Conservation (phyloP, 768 basidiomycete species). For the Galerina sulciceps region DNA sequence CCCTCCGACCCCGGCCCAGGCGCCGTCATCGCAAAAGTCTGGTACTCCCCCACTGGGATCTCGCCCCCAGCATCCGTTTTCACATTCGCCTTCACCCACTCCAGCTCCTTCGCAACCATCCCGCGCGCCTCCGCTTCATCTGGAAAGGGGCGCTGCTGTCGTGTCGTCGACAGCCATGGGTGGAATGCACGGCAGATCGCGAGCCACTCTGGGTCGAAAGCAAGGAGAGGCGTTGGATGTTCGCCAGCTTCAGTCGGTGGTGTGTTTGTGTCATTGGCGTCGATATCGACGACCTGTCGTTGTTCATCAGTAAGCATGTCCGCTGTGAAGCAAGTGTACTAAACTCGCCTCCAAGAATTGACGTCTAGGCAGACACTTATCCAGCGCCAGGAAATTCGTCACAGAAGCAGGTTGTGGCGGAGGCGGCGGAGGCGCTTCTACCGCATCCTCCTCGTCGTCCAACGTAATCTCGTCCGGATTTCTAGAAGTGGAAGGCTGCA, state of each 20-base stretch:
- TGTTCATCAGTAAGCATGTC: not conserved
- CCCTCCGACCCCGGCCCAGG: conserved; percentile 52
- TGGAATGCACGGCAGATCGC: conserved; percentile 90
- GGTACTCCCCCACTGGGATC: conserved; percentile 56
- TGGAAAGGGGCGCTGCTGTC: conserved; percentile 62
- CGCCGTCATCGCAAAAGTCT: conserved; percentile 72
- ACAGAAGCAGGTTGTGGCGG: conserved; percentile 26
- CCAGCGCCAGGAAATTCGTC: conserved; percentile 87
- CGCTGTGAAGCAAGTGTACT: not conserved
- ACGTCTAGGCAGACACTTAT: conserved; percentile 82
- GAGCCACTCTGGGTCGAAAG: conserved; percentile 92
- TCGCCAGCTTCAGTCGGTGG: conserved; percentile 4
- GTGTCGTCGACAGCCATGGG: conserved; percentile 66
- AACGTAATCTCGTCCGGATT: conserved; percentile 60
- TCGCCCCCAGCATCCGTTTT: conserved; percentile 33
- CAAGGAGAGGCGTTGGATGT: conserved; percentile 42
- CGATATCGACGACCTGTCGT: conserved; percentile 73
- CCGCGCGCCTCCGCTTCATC: conserved; percentile 51
- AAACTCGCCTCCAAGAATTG: conserved; percentile 77
- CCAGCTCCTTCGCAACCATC: conserved; percentile 60
- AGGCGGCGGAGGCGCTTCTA: conserved; percentile 34
- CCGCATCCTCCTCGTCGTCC: conserved; percentile 50
- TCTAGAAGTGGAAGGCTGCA: not conserved
- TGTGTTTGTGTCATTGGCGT: conserved; percentile 8
- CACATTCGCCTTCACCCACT: conserved; percentile 73